phyloP scores from a whole-genome alignment of 768 basidiomycete genomes.

The Pholiota molesta region DNA sequence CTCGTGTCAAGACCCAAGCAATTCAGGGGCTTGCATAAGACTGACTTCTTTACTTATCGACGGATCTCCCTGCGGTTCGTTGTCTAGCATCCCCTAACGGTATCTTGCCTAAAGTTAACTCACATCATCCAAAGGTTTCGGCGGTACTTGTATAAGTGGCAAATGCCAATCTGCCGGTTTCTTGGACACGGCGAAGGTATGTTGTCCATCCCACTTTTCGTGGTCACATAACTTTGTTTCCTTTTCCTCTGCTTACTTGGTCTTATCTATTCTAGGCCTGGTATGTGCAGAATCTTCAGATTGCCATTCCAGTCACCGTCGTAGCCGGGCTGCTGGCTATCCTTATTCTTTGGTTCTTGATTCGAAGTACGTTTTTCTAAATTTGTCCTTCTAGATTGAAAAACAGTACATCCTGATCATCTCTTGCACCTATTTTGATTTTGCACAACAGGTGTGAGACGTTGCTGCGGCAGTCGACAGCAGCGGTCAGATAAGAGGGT shows the following conservation, averaged over 20 bases:
- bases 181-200: conserved; percentile 64
- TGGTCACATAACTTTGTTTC: conserved; percentile 8
- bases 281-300: conserved; percentile 77
- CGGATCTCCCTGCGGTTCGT: conserved; percentile 82
- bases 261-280: conserved; percentile 51
- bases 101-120: conserved; percentile 5
- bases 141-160: conserved; percentile 66
- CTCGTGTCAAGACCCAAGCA: conserved; percentile 74
- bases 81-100: conserved; percentile 7
- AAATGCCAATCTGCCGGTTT: conserved; percentile 63
- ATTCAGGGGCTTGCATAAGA: conserved; percentile 63
- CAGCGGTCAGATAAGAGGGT: conserved; percentile 19
- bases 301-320: conserved; percentile 78
- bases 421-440: conserved; percentile 6
- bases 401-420: conserved; percentile 7
- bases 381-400: conserved; percentile 6
- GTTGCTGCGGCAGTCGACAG: conserved; percentile 31
- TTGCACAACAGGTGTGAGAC: conserved; percentile 23
- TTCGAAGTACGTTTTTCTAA: conserved; percentile 39
- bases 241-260: conserved; percentile 11
- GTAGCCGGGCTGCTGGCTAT: conserved; percentile 67
- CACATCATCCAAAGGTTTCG: conserved; percentile 51
- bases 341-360: conserved; percentile 54
- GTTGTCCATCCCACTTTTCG: conserved; percentile 11
- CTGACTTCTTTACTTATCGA: conserved; percentile 74